Evolutionary conservation across 1,284 basidiomycete genomes (phyloP).

Genomic region (Boletus semigastroideus): DNA sequence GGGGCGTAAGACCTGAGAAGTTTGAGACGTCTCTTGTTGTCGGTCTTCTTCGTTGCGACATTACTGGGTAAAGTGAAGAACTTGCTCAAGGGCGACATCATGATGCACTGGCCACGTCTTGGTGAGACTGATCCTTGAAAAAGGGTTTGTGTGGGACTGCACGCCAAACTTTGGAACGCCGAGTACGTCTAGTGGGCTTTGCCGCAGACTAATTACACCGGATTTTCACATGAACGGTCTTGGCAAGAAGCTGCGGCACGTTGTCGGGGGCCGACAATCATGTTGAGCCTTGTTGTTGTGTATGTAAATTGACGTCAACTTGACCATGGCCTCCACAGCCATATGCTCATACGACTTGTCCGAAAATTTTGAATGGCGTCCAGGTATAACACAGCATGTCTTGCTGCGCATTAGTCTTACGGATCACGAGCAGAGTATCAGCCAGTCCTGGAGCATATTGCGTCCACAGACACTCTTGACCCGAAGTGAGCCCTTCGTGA

Average conservation of each 20-base stretch:
- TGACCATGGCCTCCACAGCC: constrained; percentile 21
- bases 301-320: background rate
- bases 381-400: constrained; percentile 38
- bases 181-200: too few species aligned
- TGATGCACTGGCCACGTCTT: constrained; percentile 1
- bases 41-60: constrained; percentile 15
- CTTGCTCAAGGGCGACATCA: constrained; percentile 26
- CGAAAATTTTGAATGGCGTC: constrained; percentile 42
- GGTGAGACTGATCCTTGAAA: background rate
- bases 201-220: too few species aligned
- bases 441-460: constrained; percentile 62
- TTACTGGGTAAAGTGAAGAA: constrained; percentile 6
- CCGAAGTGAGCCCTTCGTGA: constrained; percentile 49
- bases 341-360: constrained; percentile 15
- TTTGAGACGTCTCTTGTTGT: constrained; percentile 40
- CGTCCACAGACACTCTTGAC: constrained; percentile 62
- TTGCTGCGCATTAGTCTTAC: constrained; percentile 6
- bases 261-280: background rate
- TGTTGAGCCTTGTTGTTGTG: background rate
- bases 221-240: too few species aligned
- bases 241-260: background rate
- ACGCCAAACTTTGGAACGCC: background rate
- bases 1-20: constrained; percentile 64
- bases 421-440: constrained; percentile 53
- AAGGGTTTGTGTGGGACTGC: background rate